These are phyloP conservation scores for Trypanosoma mega DNA, from an alignment of 208 protist genomes.

Conservation along the genomic window DNA sequence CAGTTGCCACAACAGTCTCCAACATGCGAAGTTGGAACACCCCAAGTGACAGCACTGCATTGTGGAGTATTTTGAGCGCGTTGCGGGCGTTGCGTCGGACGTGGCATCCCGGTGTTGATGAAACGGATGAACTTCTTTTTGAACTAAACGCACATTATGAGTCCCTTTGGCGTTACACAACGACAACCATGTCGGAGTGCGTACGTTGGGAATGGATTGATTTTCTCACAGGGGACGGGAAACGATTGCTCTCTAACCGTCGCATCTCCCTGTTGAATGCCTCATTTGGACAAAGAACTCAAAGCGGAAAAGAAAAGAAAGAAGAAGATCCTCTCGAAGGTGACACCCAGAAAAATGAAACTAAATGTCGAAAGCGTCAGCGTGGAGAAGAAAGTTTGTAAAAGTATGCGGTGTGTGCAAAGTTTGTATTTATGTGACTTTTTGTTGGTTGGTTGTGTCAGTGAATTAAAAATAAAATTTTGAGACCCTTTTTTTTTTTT, in stretches of 20 bases:
- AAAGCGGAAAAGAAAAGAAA: background rate
- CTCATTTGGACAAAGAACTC: background rate
- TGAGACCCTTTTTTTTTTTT: background rate
- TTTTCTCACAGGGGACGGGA: slow-evolving; percentile 23
- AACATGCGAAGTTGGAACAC: background rate
- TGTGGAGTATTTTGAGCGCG: slow-evolving; percentile 5
- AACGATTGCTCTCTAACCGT: background rate
- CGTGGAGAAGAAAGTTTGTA: too few relatives aligned
- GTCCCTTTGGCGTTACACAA: slow-evolving; percentile 11
- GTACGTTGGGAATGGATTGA: slow-evolving; percentile 23
- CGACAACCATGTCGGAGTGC: slow-evolving; percentile 11
- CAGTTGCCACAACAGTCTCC: too few relatives aligned
- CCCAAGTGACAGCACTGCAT: background rate
- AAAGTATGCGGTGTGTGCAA: too few relatives aligned
- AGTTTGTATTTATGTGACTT: too few relatives aligned
- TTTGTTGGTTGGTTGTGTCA: too few relatives aligned
- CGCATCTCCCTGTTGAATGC: slow-evolving; percentile 1
- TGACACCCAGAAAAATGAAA: too few relatives aligned
- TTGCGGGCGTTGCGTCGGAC: slow-evolving; percentile 17
- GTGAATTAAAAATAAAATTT: too few relatives aligned
- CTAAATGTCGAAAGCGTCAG: too few relatives aligned
- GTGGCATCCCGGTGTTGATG: background rate
- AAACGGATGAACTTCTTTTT: slow-evolving; percentile 1
- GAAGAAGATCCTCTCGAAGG: background rate
- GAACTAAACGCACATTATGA: slow-evolving; percentile 16